phyloP scores from a whole-genome alignment of 2,329 filamentous ascomycete species.

The Beauveria rudraprayagi region DNA sequence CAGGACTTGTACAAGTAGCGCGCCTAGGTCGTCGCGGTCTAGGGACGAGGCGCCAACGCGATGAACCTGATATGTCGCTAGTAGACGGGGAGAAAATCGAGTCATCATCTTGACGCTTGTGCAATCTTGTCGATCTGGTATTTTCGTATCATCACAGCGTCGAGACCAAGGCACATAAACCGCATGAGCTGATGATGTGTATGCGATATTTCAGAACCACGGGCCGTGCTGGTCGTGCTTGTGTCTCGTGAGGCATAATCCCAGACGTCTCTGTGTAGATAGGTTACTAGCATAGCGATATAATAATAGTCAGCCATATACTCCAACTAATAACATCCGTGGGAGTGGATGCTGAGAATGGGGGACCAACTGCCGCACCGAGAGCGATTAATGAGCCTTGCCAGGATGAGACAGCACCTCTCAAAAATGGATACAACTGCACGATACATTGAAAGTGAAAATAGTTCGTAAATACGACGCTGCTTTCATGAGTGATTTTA shows the following conservation, averaged over 20 bases:
- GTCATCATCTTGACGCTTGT: conserved; percentile 32
- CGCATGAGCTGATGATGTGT: conserved; percentile 13
- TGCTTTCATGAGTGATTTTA: background rate
- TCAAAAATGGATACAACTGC: background rate
- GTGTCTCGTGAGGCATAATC: background rate
- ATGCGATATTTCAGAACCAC: background rate
- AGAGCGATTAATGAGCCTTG: background rate
- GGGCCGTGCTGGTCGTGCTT: no score
- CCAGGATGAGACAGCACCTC: background rate
- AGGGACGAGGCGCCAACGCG: conserved; percentile 22
- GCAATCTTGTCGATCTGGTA: conserved; percentile 26
- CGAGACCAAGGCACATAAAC: conserved; percentile 33
- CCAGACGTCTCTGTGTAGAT: no score
- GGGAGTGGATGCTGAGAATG: no score
- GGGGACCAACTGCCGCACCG: background rate
- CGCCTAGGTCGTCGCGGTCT: conserved; percentile 38
- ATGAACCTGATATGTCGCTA: conserved; percentile 17
- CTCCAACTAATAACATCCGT: no score
- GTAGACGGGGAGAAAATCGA: conserved; percentile 29
- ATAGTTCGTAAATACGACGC: background rate
- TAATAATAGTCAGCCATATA: no score
- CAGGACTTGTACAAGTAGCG: conserved; percentile 31
- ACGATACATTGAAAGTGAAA: background rate
- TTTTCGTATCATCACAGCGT: conserved; percentile 38
- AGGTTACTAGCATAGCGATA: no score